These are phyloP conservation scores for Trichoderma erinaceum DNA, from an alignment of 495 filamentous ascomycete genomes.

Conservation along the genomic window DNA sequence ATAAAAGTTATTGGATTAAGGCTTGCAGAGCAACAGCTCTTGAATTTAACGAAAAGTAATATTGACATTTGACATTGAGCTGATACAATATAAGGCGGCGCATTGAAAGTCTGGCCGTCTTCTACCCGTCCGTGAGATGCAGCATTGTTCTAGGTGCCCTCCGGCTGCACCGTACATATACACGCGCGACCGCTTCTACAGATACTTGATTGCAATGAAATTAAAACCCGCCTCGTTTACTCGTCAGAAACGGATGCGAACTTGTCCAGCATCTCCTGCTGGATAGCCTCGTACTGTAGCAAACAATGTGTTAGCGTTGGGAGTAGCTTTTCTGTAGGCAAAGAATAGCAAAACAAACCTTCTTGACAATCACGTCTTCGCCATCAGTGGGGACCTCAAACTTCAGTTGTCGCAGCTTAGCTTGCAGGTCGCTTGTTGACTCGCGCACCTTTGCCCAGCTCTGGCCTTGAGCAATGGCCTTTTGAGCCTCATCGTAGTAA, in stretches of 20 bases:
- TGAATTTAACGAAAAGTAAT: not conserved
- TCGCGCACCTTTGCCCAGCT: slow-evolving; percentile 90
- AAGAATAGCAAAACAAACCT: slow-evolving; percentile 46
- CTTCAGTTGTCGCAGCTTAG: slow-evolving; percentile 80
- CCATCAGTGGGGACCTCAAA: slow-evolving; percentile 85
- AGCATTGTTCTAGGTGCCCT: not conserved
- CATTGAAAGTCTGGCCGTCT: not conserved
- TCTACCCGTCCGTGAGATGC: not conserved
- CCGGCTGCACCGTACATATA: not conserved
- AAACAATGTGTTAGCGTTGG: slow-evolving; percentile 15
- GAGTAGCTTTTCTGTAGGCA: not conserved
- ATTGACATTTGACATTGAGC: slow-evolving; percentile 1
- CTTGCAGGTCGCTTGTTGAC: slow-evolving; percentile 79
- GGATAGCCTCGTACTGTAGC: slow-evolving; percentile 79
- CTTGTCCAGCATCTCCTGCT: slow-evolving; percentile 88
- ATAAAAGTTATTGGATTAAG: not conserved
- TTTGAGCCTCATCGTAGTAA: slow-evolving; percentile 96
- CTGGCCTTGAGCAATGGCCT: slow-evolving; percentile 83
- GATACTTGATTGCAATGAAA: not conserved
- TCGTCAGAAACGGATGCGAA: slow-evolving; percentile 93
- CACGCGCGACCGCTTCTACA: slow-evolving; percentile 10
- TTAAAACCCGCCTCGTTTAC: slow-evolving; percentile 39
- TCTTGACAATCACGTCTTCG: slow-evolving; percentile 66
- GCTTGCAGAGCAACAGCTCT: not conserved
- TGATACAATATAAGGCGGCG: not conserved